Evolutionary conservation across 2,329 filamentous ascomycete species (phyloP), one percentile per base, ranked within the genome.

Genomic region (Chrysosporium keratinophilum): DNA sequence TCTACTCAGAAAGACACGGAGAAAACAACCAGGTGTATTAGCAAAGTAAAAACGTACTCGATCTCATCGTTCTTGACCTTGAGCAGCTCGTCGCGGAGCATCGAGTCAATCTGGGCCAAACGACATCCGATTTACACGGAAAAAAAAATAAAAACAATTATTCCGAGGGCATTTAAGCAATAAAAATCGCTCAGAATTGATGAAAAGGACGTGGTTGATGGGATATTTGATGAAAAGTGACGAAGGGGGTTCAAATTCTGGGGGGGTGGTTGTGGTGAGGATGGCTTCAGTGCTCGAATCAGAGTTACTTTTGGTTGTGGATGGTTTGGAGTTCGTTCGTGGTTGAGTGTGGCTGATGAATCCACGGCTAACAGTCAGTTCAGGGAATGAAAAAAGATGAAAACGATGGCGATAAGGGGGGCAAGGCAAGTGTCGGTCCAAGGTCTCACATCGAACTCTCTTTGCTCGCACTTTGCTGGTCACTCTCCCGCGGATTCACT

Each of bases 1-100:
- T 55, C 48, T 58, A 58, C 61, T 57, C 55, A 59, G 49, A 57
- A 42, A 50, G 54, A 35, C 12, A 7, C 34, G 37, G 53, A 52
- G 52, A 61, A 52, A 54, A 57, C 10, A 35, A 60, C 57, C 59
- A 48, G 14, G 33, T 28, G 58, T 57, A 64, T 63, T 64, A 59
- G 63, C 56, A 48, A 40, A 63, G 61, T 65, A 62, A 66, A 67
- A 64, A 72, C 71, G 64, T 66, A 76, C 74, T 72, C 69, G 71
- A 74, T 72, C 71, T 76, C 73, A 70, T 74, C 69, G 64, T 73
- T 72, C 67, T 75, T 75, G 66, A 70, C 71, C 64, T 67, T 69
- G 64, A 75, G 69, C 63, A 73, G 71, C 70, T 74, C 71, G 68
- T 74, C 70, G 62, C 69, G 68, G 70, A 73, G 69, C 72, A 74